A percentile compares a stretch with the other conserved stretches of the same genome.
Conservation (phyloP, 176 grass and related monocot genomes). For the Lolium rigidum region DNA sequence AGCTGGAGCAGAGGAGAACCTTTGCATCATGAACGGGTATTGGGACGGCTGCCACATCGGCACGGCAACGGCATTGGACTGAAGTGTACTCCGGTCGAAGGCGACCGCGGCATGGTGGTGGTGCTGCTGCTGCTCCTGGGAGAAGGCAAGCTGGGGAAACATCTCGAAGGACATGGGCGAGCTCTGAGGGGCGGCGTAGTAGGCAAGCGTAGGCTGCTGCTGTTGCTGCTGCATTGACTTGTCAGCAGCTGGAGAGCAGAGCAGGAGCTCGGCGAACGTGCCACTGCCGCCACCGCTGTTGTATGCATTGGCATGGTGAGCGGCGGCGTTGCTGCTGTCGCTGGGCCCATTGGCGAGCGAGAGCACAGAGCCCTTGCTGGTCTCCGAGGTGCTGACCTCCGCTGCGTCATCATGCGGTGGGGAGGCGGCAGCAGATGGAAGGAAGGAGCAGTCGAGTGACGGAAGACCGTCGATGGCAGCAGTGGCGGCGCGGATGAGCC, state of each 20-base stretch:
- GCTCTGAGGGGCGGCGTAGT: constrained; percentile 40
- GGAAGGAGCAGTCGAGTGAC: constrained; percentile 54
- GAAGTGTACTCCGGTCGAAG: constrained; percentile 91
- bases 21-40: constrained; percentile 50
- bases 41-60: constrained; percentile 45
- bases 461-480: constrained; percentile 74
- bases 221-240: constrained; percentile 46
- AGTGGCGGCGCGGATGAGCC: constrained; percentile 75
- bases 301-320: constrained; percentile 43
- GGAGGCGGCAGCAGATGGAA: not conserved
- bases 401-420: not conserved
- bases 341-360: constrained; percentile 62
- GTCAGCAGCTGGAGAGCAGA: constrained; percentile 38
- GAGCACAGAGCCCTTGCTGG: constrained; percentile 73
- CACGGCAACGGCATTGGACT: constrained; percentile 75
- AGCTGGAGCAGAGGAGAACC: constrained; percentile 40
- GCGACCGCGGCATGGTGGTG: constrained; percentile 30
- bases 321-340: constrained; percentile 37
- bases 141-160: constrained; percentile 72
- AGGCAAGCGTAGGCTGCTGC: constrained; percentile 52
- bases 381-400: constrained; percentile 71
- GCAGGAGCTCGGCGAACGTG: constrained; percentile 61
- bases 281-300: not conserved
- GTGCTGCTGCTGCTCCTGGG: constrained; percentile 58
- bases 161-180: constrained; percentile 46